Conservation (phyloP, 345 rosid species). For the Eucalyptus sp. region DNA sequence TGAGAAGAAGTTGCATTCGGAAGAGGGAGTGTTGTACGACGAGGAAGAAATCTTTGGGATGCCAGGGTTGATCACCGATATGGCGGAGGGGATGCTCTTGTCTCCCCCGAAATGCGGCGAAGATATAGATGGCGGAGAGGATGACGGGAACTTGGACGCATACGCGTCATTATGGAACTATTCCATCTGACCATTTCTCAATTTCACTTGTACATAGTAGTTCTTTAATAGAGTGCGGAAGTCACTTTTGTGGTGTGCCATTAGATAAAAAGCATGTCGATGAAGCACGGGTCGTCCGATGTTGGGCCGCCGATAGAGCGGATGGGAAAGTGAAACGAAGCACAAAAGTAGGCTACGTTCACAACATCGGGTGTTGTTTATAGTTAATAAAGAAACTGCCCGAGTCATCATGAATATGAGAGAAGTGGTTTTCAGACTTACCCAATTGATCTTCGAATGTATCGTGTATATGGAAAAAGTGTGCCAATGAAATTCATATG, state of each 20-base stretch:
- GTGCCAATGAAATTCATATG: not conserved
- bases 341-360: not conserved
- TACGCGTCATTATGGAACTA: constrained; percentile 57
- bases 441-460: not conserved
- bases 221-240: not conserved
- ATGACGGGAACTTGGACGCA: constrained; percentile 15
- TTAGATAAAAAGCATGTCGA: not conserved
- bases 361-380: not conserved
- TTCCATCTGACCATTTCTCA: not conserved
- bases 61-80: constrained; percentile 47
- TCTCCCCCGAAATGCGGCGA: constrained; percentile 42
- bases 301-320: not conserved
- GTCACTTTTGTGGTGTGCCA: not conserved
- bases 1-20: constrained; percentile 22
- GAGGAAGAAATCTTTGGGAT: constrained; percentile 8
- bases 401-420: not conserved
- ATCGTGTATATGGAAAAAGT: no score
- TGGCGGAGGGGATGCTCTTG: constrained; percentile 80
- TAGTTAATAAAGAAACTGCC: not conserved
- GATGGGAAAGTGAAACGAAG: not conserved
- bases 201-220: not conserved
- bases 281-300: not conserved
- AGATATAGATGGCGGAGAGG: not conserved
- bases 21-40: constrained; percentile 23
- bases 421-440: not conserved